Conservation (phyloP, 2,329 filamentous ascomycete genomes). For the Paecilomyces niveus region DNA sequence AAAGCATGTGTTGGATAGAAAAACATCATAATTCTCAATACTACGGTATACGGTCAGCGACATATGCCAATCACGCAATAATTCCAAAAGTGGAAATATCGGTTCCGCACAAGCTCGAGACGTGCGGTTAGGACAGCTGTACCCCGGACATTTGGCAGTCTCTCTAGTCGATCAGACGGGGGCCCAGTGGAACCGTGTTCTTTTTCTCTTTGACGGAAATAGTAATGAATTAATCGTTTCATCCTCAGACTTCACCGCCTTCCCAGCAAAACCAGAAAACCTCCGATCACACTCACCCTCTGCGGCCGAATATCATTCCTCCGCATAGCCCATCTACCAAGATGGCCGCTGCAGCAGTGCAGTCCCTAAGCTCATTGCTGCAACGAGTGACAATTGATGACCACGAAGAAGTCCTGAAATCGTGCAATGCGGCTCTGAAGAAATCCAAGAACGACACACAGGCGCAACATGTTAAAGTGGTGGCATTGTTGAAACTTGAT, state of each 20-base stretch:
- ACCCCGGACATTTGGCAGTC: neutral
- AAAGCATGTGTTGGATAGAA: neutral
- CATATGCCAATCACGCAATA: neutral
- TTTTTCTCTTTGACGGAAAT: neutral
- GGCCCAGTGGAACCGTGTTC: neutral
- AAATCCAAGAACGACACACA: slow-evolving; percentile 50
- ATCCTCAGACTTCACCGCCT: neutral
- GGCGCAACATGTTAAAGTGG: slow-evolving; percentile 52
- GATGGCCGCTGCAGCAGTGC: slow-evolving; percentile 37
- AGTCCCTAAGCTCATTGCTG: slow-evolving; percentile 49
- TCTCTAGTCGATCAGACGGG: neutral
- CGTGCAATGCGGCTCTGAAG: slow-evolving; percentile 51
- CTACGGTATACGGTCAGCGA: neutral
- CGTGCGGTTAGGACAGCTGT: neutral
- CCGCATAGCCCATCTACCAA: neutral
- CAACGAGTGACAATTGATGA: slow-evolving; percentile 53
- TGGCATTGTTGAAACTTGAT: slow-evolving; percentile 57
- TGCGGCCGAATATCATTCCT: neutral
- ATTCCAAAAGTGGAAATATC: neutral
- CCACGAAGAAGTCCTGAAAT: slow-evolving; percentile 54
- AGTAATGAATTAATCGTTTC: neutral
- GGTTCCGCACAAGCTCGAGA: slow-evolving; percentile 1
- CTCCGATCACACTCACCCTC: neutral
- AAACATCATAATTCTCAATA: neutral
- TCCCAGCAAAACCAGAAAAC: neutral